phyloP scores from a whole-genome alignment of 495 filamentous ascomycete species.

The Aspergillus baeticus region DNA sequence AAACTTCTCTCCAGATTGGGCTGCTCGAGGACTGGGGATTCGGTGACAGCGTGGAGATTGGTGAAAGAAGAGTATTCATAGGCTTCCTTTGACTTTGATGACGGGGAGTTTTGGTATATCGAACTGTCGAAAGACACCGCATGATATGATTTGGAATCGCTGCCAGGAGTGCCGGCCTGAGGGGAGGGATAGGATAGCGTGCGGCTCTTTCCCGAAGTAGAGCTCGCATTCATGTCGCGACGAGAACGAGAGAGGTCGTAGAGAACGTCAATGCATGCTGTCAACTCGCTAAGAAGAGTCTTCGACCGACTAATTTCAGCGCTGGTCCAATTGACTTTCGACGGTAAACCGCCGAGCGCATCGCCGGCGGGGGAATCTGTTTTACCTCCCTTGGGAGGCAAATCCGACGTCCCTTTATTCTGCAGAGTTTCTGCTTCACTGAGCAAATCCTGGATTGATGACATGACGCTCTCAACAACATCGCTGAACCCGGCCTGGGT shows the following conservation, averaged over 20 bases:
- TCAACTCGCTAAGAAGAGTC: slow-evolving; percentile 72
- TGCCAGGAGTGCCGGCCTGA: slow-evolving; percentile 5
- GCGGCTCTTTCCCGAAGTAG: slow-evolving; percentile 25
- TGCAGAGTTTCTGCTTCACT: slow-evolving; percentile 83
- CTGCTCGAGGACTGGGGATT: slow-evolving; percentile 14
- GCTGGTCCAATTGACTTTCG: slow-evolving; percentile 50
- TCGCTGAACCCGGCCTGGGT: slow-evolving; percentile 82
- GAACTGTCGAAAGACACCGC: slow-evolving; percentile 32
- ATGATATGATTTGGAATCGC: slow-evolving; percentile 28
- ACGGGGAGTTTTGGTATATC: slow-evolving; percentile 23
- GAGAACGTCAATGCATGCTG: slow-evolving; percentile 82
- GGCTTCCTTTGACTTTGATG: slow-evolving; percentile 15
- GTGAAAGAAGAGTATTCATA: slow-evolving; percentile 22
- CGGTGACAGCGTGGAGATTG: slow-evolving; percentile 21
- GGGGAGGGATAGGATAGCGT: slow-evolving; percentile 26
- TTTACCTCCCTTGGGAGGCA: slow-evolving; percentile 38
- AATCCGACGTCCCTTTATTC: slow-evolving; percentile 46
- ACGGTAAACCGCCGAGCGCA: slow-evolving; percentile 29
- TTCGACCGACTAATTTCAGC: slow-evolving; percentile 49
- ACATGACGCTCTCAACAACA: slow-evolving; percentile 84
- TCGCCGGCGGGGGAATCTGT: slow-evolving; percentile 38
- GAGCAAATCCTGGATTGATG: slow-evolving; percentile 81
- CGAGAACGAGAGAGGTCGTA: slow-evolving; percentile 81
- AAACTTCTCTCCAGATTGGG: slow-evolving; percentile 16
- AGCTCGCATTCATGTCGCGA: slow-evolving; percentile 44